A percentile compares a stretch with the other conserved stretches of the same genome.
phyloP scores from a whole-genome alignment of 2,329 filamentous ascomycete species.

The Penicillium sp. region DNA sequence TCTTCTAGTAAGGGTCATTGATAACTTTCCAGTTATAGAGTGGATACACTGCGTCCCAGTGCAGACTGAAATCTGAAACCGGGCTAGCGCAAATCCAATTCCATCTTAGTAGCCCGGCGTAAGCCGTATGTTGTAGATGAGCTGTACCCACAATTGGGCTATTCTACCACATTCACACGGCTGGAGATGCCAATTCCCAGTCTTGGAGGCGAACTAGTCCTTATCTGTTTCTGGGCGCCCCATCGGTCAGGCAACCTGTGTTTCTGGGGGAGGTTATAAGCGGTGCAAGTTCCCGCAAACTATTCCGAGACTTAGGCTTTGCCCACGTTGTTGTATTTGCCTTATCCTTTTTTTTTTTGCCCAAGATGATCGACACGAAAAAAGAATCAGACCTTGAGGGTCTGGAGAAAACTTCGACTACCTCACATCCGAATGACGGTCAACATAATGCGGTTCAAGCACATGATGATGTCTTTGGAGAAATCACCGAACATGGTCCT shows the following conservation, averaged over 20 bases:
- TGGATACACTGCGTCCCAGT: not conserved
- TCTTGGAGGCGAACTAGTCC: not conserved
- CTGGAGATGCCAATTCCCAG: not conserved
- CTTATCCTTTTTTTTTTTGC: not conserved
- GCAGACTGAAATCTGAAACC: not conserved
- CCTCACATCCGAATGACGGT: not conserved
- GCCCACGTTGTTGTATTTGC: not conserved
- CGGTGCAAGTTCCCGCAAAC: not conserved
- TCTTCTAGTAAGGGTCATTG: too few species aligned
- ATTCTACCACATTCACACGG: not conserved
- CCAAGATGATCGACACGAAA: slow-evolving; percentile 4
- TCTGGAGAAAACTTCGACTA: not conserved
- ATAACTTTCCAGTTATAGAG: not conserved
- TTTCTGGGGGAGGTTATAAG: not conserved
- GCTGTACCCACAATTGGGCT: not conserved
- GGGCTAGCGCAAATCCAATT: not conserved
- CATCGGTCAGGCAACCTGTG: not conserved
- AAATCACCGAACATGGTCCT: slow-evolving; percentile 32
- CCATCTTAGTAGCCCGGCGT: not conserved
- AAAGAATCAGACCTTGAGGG: slow-evolving; percentile 5
- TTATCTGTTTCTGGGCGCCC: not conserved
- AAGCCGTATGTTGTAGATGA: too few species aligned
- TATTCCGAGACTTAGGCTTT: not conserved
- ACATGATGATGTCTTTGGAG: slow-evolving; percentile 40
- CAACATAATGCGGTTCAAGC: not conserved